phyloP scores from a whole-genome alignment of 768 basidiomycete species.

The Lentinula boryana region DNA sequence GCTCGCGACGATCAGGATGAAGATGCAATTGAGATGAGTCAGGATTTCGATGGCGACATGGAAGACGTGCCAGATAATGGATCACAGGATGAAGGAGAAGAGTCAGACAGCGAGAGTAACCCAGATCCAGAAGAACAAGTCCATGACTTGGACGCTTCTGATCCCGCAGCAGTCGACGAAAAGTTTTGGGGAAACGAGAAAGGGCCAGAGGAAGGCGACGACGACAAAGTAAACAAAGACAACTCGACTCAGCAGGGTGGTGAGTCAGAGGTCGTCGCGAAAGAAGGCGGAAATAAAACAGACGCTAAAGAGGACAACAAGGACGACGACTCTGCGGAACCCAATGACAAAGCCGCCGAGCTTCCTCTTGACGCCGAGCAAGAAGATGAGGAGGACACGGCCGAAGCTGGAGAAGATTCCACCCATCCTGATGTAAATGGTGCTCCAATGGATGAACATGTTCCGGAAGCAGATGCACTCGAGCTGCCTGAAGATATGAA shows the following conservation, averaged over 20 bases:
- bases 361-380: conserved; percentile 18
- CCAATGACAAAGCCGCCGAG: conserved; percentile 18
- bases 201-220: conserved; percentile 47
- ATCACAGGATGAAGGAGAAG: conserved; percentile 39
- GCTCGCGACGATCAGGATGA: conserved; percentile 46
- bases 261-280: conserved; percentile 71
- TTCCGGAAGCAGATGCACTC: conserved; percentile 76
- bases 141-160: conserved; percentile 74
- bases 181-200: conserved; percentile 93
- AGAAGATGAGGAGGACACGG: conserved; percentile 18
- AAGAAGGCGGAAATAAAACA: conserved; percentile 50
- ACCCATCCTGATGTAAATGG: conserved; percentile 46
- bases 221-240: conserved; percentile 58
- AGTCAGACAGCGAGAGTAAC: conserved; percentile 44
- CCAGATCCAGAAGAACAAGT: conserved; percentile 78
- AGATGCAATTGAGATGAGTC: conserved; percentile 85
- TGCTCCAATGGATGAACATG: conserved; percentile 66
- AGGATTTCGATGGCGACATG: conserved; percentile 83
- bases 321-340: conserved; percentile 11
- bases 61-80: conserved; percentile 75
- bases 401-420: conserved; percentile 16
- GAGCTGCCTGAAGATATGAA: conserved; percentile 89
- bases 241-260: conserved; percentile 43
- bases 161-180: conserved; percentile 86
- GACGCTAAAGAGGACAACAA: conserved; percentile 24